Evolutionary conservation across 345 rosid species (phyloP).

Genomic region (Corymbia maculata): DNA sequence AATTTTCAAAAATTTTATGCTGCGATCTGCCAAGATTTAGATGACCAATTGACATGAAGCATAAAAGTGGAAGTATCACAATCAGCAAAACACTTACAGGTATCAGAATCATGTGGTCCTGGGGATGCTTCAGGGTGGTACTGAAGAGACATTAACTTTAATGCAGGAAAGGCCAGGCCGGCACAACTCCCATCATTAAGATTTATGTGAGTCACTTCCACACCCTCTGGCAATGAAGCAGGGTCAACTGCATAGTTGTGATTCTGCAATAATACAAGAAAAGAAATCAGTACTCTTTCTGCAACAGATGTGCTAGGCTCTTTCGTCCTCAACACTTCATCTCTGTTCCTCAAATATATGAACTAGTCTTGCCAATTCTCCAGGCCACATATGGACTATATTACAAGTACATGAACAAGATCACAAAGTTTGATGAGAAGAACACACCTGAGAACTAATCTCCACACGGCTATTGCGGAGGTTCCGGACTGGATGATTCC

Average conservation of each 20-base stretch:
- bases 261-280: constrained; percentile 41
- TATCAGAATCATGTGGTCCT: constrained; percentile 93
- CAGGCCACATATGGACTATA: not conserved
- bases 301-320: not conserved
- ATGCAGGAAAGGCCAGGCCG: constrained; percentile 71
- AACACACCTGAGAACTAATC: constrained; percentile 84
- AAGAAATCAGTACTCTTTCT: not conserved
- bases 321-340: not conserved
- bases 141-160: constrained; percentile 82
- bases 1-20: not conserved
- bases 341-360: not conserved
- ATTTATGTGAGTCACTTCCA: constrained; percentile 86
- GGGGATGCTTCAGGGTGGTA: constrained; percentile 99
- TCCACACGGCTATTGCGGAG: constrained; percentile 62
- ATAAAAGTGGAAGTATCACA: not conserved
- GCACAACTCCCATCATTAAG: constrained; percentile 98
- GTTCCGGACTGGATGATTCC: constrained; percentile 87
- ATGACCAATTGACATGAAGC: not conserved
- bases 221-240: constrained; percentile 73
- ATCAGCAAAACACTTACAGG: constrained; percentile 18
- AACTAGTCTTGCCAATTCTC: not conserved
- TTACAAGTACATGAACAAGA: not conserved
- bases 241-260: constrained; percentile 98
- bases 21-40: not conserved
- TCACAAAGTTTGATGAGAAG: not conserved